Base-by-base conservation (phyloP, 2,329 filamentous ascomycete genomes). In the Penicillium sp. region DNA sequence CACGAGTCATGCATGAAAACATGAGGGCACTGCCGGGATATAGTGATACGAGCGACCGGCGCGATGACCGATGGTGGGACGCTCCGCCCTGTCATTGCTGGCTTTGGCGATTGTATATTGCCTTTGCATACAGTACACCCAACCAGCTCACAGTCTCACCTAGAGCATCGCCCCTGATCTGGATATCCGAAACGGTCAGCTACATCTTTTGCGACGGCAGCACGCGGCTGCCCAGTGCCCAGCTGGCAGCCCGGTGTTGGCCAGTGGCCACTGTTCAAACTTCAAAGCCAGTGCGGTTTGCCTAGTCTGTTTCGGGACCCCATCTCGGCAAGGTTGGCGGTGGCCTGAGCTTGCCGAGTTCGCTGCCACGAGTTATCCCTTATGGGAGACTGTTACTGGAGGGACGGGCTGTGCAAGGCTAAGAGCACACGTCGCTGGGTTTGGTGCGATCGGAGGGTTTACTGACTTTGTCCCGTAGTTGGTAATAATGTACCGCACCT, bases 311-410 rank as follows among this genome's bases (percentile, higher is more conserved):
- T 50, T 51, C 61, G 60, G 53, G 57, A 48, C 39, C 20, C 52
- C 22, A 52, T 58, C 49, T 62, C 62, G 62, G 60, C 60, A 59
- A 57, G 54, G 39, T 50, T 45, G 51, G 20, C 41, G 42, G 20
- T 57, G 59, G 58, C 38, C 53, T 59, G 17, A 58, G 57, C 50
- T 58, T 49, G 38, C 37, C 62, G 57, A 55, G 37, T 63, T 55
- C 58, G 62, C 57, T 60, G 43, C 31, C 31, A 31, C 31, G 31
- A 31, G 28, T 20, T 20, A 20, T 20, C 20, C 20, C 20, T 31
- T 31, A 1, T 31, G 28, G 28, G 25, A 25, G 25, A 25, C 25
- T 25, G 25, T 25, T 5, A 25, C 25, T 25, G 25, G 25, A 25
- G 47, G 12, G 28, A 54, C 25, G 38, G 35, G 22, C 22, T 14